Evolutionary conservation across 2,329 filamentous ascomycete genomes (phyloP).

Genomic region (Zymoseptoria passerinii): DNA sequence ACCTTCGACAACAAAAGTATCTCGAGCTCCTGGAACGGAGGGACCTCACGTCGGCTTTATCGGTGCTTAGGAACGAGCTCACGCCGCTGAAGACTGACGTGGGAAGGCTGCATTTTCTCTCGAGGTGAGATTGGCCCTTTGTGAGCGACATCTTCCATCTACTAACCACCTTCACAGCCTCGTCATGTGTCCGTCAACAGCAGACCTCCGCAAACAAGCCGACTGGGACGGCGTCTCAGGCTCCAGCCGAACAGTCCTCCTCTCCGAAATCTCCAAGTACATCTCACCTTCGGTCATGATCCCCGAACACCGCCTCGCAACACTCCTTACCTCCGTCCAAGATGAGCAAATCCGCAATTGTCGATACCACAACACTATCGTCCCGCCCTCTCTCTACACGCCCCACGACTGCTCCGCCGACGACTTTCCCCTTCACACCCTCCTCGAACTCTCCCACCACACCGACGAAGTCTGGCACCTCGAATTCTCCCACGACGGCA

Average conservation of each 20-base stretch:
- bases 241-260: slow-evolving; percentile 61
- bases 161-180: slow-evolving; percentile 46
- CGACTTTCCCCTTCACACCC: slow-evolving; percentile 67
- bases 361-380: slow-evolving; percentile 75
- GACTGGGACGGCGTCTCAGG: slow-evolving; percentile 78
- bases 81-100: slow-evolving; percentile 78
- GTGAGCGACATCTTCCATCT: neutral
- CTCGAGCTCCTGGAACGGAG: slow-evolving; percentile 75
- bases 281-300: slow-evolving; percentile 97
- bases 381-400: slow-evolving; percentile 74
- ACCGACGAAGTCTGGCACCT: slow-evolving; percentile 85
- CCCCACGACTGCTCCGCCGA: slow-evolving; percentile 76
- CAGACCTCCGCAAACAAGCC: slow-evolving; percentile 68
- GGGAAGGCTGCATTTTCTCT: slow-evolving; percentile 69
- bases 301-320: slow-evolving; percentile 77
- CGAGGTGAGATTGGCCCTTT: slow-evolving; percentile 44
- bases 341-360: slow-evolving; percentile 74
- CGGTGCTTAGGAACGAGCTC: slow-evolving; percentile 78
- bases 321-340: slow-evolving; percentile 75
- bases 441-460: slow-evolving; percentile 64
- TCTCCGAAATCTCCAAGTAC: slow-evolving; percentile 76
- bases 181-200: slow-evolving; percentile 75
- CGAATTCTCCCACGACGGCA: slow-evolving; percentile 81
- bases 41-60: slow-evolving; percentile 65
- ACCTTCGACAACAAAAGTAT: slow-evolving; percentile 88